These are phyloP conservation scores for Leucocoprinus birnbaumii DNA, from an alignment of 768 basidiomycete genomes.

Conservation along the genomic window DNA sequence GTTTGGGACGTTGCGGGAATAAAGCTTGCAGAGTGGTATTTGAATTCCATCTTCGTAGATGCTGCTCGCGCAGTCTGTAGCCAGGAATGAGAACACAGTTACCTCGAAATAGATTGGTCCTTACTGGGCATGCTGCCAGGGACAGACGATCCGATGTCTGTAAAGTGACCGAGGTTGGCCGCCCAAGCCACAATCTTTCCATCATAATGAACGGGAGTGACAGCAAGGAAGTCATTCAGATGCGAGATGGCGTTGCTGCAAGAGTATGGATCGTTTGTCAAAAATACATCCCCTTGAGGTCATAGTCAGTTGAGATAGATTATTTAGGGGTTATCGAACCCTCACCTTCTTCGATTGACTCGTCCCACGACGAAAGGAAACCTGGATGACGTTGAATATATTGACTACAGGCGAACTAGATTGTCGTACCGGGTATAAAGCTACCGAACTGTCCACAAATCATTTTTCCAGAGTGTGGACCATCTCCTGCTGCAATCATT, in stretches of 20 bases:
- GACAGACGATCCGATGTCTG: constrained; percentile 22
- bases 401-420: neutral
- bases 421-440: constrained; percentile 22
- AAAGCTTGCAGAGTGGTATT: constrained; percentile 25
- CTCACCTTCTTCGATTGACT: constrained; percentile 25
- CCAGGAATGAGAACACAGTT: neutral
- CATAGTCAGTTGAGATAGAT: neutral
- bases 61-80: constrained; percentile 15
- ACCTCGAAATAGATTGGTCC: neutral
- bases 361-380: constrained; percentile 25
- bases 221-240: constrained; percentile 27
- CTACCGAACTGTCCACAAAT: constrained; percentile 27
- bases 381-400: constrained; percentile 10
- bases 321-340: no score
- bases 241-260: constrained; percentile 26
- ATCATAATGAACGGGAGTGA: constrained; percentile 23
- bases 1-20: constrained; percentile 21
- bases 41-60: constrained; percentile 27
- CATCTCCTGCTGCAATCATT: constrained; percentile 26
- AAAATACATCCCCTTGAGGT: constrained; percentile 16
- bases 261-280: constrained; percentile 28
- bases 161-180: constrained; percentile 27
- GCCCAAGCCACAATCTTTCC: constrained; percentile 26
- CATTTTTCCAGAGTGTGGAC: constrained; percentile 24
- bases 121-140: constrained; percentile 21